Evolutionary conservation across 768 basidiomycete species (phyloP), one percentile per base, ranked within the genome.

Genomic region (Amylocystis lapponica): DNA sequence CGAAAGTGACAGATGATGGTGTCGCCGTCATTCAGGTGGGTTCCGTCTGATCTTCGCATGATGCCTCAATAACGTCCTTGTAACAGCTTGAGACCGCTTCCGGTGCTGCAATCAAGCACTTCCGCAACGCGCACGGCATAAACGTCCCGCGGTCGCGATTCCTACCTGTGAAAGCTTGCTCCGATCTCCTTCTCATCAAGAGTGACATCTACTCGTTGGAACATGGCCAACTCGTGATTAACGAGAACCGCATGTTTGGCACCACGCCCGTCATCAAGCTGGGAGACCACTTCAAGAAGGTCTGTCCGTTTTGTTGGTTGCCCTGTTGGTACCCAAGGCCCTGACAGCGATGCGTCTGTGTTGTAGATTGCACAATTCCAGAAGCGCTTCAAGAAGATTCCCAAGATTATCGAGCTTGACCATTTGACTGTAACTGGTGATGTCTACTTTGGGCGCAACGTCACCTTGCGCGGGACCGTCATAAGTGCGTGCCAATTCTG

Each of bases 261-360:
- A 86, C 79, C 16, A 83, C 89, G 21, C 95, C 93, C n/a, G 91
- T 95, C 37, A 88, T 97, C 75, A 96, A 96, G 71, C 78, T 96
- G 37, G 92, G 93, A 34, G 90, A 93, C 64, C 86, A 88, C 62
- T 96, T 98, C 80, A 96, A 94, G 76, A 94, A 90, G 79, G 86
- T 88, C 43, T 25, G 25, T 31, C n/a, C 21, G 10, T 9, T 29
- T 47, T 21, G 23, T 11, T 41, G n/a, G 29, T n/a, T n/a, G n/a
- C n/a, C n/a, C 21, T 31, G 37, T 30, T 41, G 19, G 25, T 8
- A 16, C 36, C 36, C 16, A 36, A 27, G 19, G 12, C 37, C n/a
- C 0, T 11, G 27, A 31, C 22, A 27, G 7, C 13, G 25, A 41
- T 7, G 13, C 12, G 38, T 27, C 27, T 27, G 16, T 4, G 36